Base-by-base conservation (phyloP, 1,284 basidiomycete genomes). In the Pulveroboletus sp. region DNA sequence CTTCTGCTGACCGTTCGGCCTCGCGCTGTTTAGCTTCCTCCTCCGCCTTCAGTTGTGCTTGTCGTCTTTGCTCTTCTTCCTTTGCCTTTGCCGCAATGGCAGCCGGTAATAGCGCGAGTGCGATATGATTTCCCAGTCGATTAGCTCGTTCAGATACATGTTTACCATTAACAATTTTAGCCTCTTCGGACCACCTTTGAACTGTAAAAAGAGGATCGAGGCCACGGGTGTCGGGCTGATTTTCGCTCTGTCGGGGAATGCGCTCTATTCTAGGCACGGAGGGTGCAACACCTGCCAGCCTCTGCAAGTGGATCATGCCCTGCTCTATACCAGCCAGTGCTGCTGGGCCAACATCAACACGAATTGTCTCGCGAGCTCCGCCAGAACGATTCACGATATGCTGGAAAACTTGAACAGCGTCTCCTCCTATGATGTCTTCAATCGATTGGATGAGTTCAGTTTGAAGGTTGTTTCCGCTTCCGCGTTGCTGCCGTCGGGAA, bases 141-240 rank as follows among this genome's bases (percentile, higher is more conserved):
- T 77, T 77, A n/a, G 85, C 78, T 22, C 94, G 81, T 62, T 89
- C 84, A 26, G 79, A 75, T 18, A 87, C 82, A 57, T 89, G 86
- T 63, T 86, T 82, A 35, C 91, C 86, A 57, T 94, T 86, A 17
- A 94, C 78, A 51, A 92, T 87, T 64, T 89, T 91, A 54, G 85
- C 85, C 73, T 97, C 96, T 66, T 98, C 95, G 2, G 82, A 77
- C 96, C 96, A 98, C 44, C 96, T 84, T 66, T 92, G 89, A n/a
- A 87, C 71, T 0, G 96, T 98, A 12, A 89, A 75, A 57, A 92
- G 75, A 4, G 95, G 95, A 49, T 90, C 86, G 49, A 92, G 83
- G 29, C 83, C 83, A 35, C 83, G 82, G 31, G 76, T 75, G 51
- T 84, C 81, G 31, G 78, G 67, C 25, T 80, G 78, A 24, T 71